Evolutionary conservation across 2,329 filamentous ascomycete species (phyloP).

Genomic region (Claviceps fusiformis): DNA sequence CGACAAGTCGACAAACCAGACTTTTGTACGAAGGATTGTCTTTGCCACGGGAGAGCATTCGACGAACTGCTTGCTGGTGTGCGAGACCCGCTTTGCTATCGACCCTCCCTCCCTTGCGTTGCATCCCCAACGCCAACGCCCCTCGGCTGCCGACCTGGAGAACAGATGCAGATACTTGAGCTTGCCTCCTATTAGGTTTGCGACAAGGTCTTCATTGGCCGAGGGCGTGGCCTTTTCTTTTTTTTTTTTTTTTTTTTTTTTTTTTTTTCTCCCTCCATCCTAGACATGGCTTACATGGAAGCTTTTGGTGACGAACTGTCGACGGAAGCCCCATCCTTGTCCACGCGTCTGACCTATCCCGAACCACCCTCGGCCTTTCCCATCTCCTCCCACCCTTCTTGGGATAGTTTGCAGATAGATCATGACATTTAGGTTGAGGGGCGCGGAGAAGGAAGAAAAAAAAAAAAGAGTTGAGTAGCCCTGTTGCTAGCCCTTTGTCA

Average conservation of each 20-base stretch:
- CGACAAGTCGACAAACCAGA: slow-evolving; percentile 2
- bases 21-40: not conserved
- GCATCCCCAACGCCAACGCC: slow-evolving; percentile 16
- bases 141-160: slow-evolving; percentile 13
- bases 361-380: slow-evolving; percentile 4
- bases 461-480: slow-evolving; percentile 10
- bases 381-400: slow-evolving; percentile 8
- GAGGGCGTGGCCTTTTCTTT: slow-evolving; percentile 6
- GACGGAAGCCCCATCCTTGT: slow-evolving; percentile 2
- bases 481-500: slow-evolving; percentile 19
- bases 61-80: slow-evolving; percentile 7
- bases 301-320: slow-evolving; percentile 11
- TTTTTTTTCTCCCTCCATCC: slow-evolving; percentile 2
- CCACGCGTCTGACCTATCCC: not conserved
- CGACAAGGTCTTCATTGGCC: slow-evolving; percentile 16
- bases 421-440: slow-evolving; percentile 20
- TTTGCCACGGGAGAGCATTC: slow-evolving; percentile 1
- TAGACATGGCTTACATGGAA: slow-evolving; percentile 12
- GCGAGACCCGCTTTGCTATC: slow-evolving; percentile 13
- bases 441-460: slow-evolving; percentile 9
- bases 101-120: slow-evolving; percentile 20
- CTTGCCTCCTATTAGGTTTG: slow-evolving; percentile 19
- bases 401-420: slow-evolving; percentile 19
- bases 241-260: no score
- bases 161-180: slow-evolving; percentile 14